Percentiles rank a stretch among this genome's conserved stretches.
phyloP scores from a whole-genome alignment of 352 stramenopile genomes.

The Aphanomyces cochlioides region DNA sequence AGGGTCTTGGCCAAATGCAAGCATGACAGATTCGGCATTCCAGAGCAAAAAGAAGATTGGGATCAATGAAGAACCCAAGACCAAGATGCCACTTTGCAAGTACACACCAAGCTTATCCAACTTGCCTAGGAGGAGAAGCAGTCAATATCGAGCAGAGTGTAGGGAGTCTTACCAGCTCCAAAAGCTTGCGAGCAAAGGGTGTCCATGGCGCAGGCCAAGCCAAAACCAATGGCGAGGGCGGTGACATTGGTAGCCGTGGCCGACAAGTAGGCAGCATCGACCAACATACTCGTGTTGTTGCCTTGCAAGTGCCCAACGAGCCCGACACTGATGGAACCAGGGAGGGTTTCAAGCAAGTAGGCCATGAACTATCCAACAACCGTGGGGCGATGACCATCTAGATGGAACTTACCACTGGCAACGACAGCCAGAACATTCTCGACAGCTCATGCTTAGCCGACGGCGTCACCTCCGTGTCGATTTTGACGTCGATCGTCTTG shows the following conservation, averaged over 20 bases:
- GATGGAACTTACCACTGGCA: constrained; percentile 19
- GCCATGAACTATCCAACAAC: constrained; percentile 20
- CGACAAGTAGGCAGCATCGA: constrained; percentile 60
- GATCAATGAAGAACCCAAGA: constrained; percentile 52
- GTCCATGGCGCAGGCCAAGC: constrained; percentile 81
- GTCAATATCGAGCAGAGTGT: too few relatives aligned
- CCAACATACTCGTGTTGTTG: constrained; percentile 47
- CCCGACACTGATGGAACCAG: constrained; percentile 56
- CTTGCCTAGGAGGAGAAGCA: too few relatives aligned
- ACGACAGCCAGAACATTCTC: constrained; percentile 25
- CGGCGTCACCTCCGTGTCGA: constrained; percentile 23
- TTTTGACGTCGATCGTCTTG: constrained; percentile 21
- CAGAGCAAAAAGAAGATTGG: constrained; percentile 70
- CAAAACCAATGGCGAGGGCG: constrained; percentile 67
- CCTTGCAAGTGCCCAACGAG: constrained; percentile 64
- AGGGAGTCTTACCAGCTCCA: constrained; percentile 46
- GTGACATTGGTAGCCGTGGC: constrained; percentile 77
- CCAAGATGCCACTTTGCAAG: constrained; percentile 68
- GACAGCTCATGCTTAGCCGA: neutral
- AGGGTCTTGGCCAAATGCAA: constrained; percentile 55
- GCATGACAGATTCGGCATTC: constrained; percentile 60
- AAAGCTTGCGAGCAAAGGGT: constrained; percentile 84
- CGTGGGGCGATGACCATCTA: neutral
- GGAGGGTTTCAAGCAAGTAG: constrained; percentile 44
- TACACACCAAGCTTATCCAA: constrained; percentile 79